Base-by-base conservation (phyloP, 2,329 filamentous ascomycete genomes). In the Apiospora aurea region DNA sequence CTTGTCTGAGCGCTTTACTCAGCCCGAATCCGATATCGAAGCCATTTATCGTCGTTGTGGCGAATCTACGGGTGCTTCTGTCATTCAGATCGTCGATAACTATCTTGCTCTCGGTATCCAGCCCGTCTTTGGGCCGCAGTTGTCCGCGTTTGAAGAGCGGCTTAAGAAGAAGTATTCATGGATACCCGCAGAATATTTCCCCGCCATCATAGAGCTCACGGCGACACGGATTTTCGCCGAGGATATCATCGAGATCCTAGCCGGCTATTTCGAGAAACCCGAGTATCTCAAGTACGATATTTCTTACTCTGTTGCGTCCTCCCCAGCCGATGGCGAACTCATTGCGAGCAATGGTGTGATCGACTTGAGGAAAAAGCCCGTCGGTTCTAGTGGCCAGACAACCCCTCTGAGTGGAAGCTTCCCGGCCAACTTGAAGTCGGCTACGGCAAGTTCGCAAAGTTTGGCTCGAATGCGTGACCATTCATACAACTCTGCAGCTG, bases 111-210 rank as follows among this genome's bases (percentile, higher is more conserved):
- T 84, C 21, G 83, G 81, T 4, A 79, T 83, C 26, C 75, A 7
- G 80, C 81, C 46, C 74, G 79, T n/a, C 71, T 75, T 14, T 76
- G 80, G 24, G 76, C 80, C 69, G 46, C 38, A 43, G 3, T 29
- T 70, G 5, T 57, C 53, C 57, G 75, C 78, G 21, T 75, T 77
- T 1, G 76, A 82, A 3, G 75, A 80, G 4, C 78, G 81, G 47
- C 80, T 86, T 7, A 78, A 77, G 2, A 75, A 80, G 34, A 82
- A 83, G 64, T 82, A 84, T 66, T 79, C 80, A 21, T 83, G 84
- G 73, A 79, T 87, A 0, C 86, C 86, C 0, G 77, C 77, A 24
- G 75, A 82, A n/a, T 85, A 85, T 70, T 78, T 87, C 72, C 76
- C 79, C 1, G 82, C 83, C 1, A 78, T 86, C 21, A 81, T 86